These are phyloP conservation scores for Oenanthe sinensis DNA, from an alignment of 129 eudicot genomes.

Conservation along the genomic window DNA sequence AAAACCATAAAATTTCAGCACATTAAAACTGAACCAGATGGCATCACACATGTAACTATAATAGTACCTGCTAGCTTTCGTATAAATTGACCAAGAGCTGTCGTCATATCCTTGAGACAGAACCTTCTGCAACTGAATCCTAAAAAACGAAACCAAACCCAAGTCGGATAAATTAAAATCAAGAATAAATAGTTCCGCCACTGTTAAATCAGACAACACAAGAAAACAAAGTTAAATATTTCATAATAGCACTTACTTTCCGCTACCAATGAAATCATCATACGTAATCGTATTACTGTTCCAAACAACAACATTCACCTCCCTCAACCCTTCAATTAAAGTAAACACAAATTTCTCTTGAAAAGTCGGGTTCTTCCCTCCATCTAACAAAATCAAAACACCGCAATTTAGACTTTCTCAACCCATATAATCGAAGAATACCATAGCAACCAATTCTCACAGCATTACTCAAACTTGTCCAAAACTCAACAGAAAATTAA, in stretches of 20 bases:
- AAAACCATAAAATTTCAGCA: neutral
- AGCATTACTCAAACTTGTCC: neutral
- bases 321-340: constrained; percentile 76
- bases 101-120: constrained; percentile 75
- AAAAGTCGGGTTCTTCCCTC: constrained; percentile 81
- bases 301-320: constrained; percentile 62
- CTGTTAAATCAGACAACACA: neutral
- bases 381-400: constrained; percentile 36
- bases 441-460: neutral
- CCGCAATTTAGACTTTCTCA: neutral
- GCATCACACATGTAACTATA: neutral
- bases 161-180: neutral
- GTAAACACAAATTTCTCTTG: constrained; percentile 76
- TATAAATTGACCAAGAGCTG: constrained; percentile 70
- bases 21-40: neutral
- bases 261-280: constrained; percentile 82
- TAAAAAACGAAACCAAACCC: constrained; percentile 15
- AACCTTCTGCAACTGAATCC: constrained; percentile 70
- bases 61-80: constrained; percentile 60
- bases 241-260: constrained; percentile 40
- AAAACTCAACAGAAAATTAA: neutral
- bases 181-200: neutral
- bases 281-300: constrained; percentile 67
- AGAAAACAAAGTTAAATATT: neutral
- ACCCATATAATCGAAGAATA: neutral